These are phyloP conservation scores for Guadua angustifolia DNA, from an alignment of 176 grass and related monocot genomes.

Conservation along the genomic window DNA sequence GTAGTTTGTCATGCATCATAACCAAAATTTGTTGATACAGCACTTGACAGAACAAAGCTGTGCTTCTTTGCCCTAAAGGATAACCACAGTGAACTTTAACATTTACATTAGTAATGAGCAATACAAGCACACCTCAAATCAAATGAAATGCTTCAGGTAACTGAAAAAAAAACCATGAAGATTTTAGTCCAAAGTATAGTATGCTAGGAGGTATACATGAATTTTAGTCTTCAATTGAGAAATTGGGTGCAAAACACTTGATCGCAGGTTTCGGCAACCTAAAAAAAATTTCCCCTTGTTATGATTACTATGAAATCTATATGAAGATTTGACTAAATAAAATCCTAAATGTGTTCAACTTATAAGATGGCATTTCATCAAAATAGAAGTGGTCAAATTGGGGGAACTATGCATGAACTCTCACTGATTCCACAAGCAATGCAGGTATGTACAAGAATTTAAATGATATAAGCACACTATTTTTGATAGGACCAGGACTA, in stretches of 20 bases:
- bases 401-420: background rate
- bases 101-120: background rate
- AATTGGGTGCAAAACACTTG: background rate
- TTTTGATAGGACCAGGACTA: background rate
- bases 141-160: background rate
- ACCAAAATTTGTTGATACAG: background rate
- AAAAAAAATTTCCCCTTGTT: background rate
- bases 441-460: background rate
- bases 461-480: background rate
- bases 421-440: background rate
- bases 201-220: background rate
- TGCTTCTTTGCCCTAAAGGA: background rate
- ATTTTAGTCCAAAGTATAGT: slow-evolving; percentile 17
- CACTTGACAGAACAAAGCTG: slow-evolving; percentile 20
- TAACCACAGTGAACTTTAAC: background rate
- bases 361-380: background rate
- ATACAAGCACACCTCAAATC: background rate
- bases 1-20: slow-evolving; percentile 2
- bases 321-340: background rate
- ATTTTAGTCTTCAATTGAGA: background rate
- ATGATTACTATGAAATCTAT: background rate
- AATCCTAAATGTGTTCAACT: background rate
- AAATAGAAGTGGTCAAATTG: background rate
- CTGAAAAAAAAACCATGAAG: background rate
- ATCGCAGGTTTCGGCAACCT: background rate